phyloP scores from a whole-genome alignment of 441 rosid species.

The Isatis lusitanica region DNA sequence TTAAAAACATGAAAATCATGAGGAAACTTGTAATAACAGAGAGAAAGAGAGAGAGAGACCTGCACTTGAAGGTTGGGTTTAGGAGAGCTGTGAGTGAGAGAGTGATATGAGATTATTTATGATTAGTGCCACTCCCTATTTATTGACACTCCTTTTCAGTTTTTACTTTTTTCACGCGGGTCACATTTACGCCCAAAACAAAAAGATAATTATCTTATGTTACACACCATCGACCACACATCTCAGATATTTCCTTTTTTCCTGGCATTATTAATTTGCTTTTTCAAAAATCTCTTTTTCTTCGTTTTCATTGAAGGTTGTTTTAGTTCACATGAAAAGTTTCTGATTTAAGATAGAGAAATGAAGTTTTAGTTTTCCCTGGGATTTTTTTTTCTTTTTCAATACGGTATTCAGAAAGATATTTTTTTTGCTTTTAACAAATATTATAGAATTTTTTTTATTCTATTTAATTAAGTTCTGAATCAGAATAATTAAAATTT shows the following conservation, averaged over 20 bases:
- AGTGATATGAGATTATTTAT: not conserved
- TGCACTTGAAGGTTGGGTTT: not conserved
- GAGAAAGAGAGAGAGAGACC: not conserved
- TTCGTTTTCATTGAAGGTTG: not conserved
- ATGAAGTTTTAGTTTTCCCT: not conserved
- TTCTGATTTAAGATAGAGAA: not conserved
- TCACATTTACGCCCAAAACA: not conserved
- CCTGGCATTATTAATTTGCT: not conserved
- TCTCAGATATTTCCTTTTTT: not conserved
- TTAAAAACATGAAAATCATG: not conserved
- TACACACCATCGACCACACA: not conserved
- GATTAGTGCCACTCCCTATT: not conserved
- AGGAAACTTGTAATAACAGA: not conserved
- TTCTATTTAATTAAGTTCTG: not conserved
- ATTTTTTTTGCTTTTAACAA: not conserved
- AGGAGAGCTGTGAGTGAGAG: constrained; percentile 16
- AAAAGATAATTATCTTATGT: not conserved
- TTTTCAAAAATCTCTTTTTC: not conserved
- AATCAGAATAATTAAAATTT: not conserved
- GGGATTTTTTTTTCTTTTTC: not conserved
- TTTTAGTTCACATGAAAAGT: not conserved
- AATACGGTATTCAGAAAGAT: not conserved
- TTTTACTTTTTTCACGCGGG: not conserved
- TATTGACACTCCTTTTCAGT: not conserved
- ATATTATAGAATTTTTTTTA: not conserved